Conservation (phyloP, 495 filamentous ascomycete genomes). For the Hyaloscypha variabilis region DNA sequence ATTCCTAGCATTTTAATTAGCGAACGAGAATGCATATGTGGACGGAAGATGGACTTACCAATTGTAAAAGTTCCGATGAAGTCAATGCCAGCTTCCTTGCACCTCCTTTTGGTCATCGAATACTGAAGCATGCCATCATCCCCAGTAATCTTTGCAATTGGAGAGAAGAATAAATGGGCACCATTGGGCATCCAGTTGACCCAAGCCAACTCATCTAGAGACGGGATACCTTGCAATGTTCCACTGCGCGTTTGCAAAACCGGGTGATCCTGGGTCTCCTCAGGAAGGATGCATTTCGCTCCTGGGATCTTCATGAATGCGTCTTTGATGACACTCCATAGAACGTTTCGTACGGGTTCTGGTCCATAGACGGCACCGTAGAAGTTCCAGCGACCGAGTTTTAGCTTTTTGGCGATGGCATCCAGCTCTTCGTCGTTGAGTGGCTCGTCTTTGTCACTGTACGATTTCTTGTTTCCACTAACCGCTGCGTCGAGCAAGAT, state of each 20-base stretch:
- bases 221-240: slow-evolving; percentile 48
- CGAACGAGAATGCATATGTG: not conserved
- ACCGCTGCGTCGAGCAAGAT: slow-evolving; percentile 50
- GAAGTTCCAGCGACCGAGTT: slow-evolving; percentile 54
- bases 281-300: slow-evolving; percentile 45
- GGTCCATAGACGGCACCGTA: slow-evolving; percentile 58
- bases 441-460: slow-evolving; percentile 36
- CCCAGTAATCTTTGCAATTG: slow-evolving; percentile 54
- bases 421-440: slow-evolving; percentile 41
- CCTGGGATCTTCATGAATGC: slow-evolving; percentile 48
- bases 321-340: slow-evolving; percentile 47
- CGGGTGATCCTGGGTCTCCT: slow-evolving; percentile 39
- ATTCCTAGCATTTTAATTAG: not conserved
- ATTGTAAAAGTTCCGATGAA: slow-evolving; percentile 54
- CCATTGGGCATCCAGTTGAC: slow-evolving; percentile 61
- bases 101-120: slow-evolving; percentile 42
- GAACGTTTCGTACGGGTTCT: slow-evolving; percentile 41
- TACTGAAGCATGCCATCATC: slow-evolving; percentile 50
- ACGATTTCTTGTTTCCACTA: slow-evolving; percentile 38
- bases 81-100: slow-evolving; percentile 48
- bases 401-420: slow-evolving; percentile 36
- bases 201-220: slow-evolving; percentile 54
- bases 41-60: slow-evolving; percentile 34
- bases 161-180: slow-evolving; percentile 58
- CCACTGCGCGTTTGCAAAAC: slow-evolving; percentile 43